A percentile compares a stretch with the other conserved stretches of the same genome.
Evolutionary conservation across 2,329 filamentous ascomycete genomes (phyloP).

Genomic region (Phaeomoniella chlamydospora): DNA sequence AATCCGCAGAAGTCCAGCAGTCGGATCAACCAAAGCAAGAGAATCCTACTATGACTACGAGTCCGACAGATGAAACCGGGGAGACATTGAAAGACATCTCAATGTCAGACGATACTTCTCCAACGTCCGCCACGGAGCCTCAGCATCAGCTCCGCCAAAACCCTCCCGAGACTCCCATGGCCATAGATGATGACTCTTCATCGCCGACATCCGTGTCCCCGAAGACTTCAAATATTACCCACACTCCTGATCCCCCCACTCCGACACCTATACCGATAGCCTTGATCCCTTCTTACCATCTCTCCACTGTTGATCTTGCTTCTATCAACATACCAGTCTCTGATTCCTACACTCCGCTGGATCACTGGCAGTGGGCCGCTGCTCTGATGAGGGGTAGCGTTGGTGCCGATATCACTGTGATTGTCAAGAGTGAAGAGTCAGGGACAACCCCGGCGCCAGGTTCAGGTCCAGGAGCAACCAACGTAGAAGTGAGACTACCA

Average conservation of each 20-base stretch:
- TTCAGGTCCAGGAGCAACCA: constrained; percentile 2
- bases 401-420: constrained; percentile 51
- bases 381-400: constrained; percentile 80
- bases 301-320: constrained; percentile 63
- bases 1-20: constrained; percentile 1
- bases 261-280: constrained; percentile 47
- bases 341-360: constrained; percentile 65
- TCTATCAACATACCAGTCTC: constrained; percentile 59
- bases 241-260: constrained; percentile 4
- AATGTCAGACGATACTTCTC: neutral
- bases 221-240: too few relatives aligned
- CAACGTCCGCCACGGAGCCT: constrained; percentile 3
- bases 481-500: constrained; percentile 11
- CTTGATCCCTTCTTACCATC: constrained; percentile 64
- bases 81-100: neutral
- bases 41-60: neutral
- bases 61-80: neutral
- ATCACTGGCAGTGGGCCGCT: constrained; percentile 97
- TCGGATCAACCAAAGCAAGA: neutral
- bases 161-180: too few relatives aligned
- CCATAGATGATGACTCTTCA: too few relatives aligned
- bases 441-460: constrained; percentile 1
- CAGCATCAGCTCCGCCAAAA: constrained; percentile 8
- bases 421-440: constrained; percentile 15
- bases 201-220: constrained; percentile 11